Base-by-base conservation (phyloP, 441 rosid species). In the Pelargonium cotyledonis region DNA sequence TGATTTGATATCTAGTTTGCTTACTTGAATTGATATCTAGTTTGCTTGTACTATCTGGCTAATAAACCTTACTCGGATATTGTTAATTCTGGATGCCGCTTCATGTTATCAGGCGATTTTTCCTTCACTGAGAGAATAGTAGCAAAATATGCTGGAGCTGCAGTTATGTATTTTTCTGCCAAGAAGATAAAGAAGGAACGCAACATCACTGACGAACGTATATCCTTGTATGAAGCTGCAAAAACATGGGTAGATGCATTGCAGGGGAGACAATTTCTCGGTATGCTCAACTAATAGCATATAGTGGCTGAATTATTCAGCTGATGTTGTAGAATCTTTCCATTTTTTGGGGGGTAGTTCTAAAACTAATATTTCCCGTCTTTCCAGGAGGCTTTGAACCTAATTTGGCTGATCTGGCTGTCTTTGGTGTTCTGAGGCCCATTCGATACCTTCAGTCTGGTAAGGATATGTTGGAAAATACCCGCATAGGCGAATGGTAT, bases 221-320 rank as follows among this genome's bases (percentile, higher is more conserved):
- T 83, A 1, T 82, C 96, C 72, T 81, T 94, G 70, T 91, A 94
- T 65, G 88, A 83, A 19, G 95, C 97, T 76, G 97, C 89, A 3
- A 92, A 89, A 83, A 89, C 89, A 70, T 91, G 96, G 99, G 92
- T 91, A 26, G 85, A 86, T 76, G 95, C 96, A 35, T 70, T 95
- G 63, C 79, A 85, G 35, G 91, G 87, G 69, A 92, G 83, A 64
- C 85, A 89, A 26, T 95, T 79, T 81, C 91, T 82, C 47, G 95
- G 96, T 90, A 12, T 67, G 85, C 81, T 41, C 8, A 64, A 70
- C 63, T 57, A 1, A 9, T 44, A 40, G 61, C 57, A 23, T 47
- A 60, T 57, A 29, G 8, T 73, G 16, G 7, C 72, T 71, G 67
- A 68, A 40, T 35, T 35, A 49, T 12, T 49, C 57, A 49, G 10